Base-by-base conservation (phyloP, 352 stramenopile species). In the Globisporangium orthogonon region DNA sequence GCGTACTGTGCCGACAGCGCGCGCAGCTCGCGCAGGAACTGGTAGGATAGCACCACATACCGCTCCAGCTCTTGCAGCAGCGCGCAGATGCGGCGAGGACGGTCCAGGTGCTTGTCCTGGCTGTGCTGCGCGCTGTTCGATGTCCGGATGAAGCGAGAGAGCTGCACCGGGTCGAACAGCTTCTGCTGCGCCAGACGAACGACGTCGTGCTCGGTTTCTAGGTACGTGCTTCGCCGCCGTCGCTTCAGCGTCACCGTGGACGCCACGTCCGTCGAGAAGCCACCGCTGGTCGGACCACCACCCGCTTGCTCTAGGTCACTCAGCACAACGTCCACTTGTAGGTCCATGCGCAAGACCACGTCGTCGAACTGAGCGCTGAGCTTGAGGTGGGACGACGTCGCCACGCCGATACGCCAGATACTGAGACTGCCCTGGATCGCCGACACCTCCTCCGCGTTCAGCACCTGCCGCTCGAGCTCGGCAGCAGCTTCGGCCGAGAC, bases 11-110 rank as follows among this genome's bases (percentile, higher is more conserved):
- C 78, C 39, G 81, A 91, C 7, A 91, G 66, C 13, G 67, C 53
- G 15, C 81, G 78, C 37, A 91, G 51, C 23, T 89, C 78, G 14
- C 63, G 68, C 49, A 91, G 60, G 48, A 87, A 73, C 13, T 71
- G 71, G 52, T 79, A 86, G 4, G 78, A 71, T 13, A 74, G 75
- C n/a, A 58, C 69, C 15, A 86, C 57, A 31, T 79, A 77, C 41
- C 65, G 60, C 43, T 87, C 72, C n/a, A 87, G 64, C 31, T 73
- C 50, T 54, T 81, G 70, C 14, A 85, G 18, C 45, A 81, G 71
- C 44, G 62, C 64, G 46, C 65, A 73, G 44, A 76, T 54, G 9
- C 54, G 67, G 7, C 60, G 60, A 43, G 70, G 58, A 10, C 68
- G 56, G 11, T 56, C 56, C 28, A 41, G 7, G 33, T 28, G 44